Evolutionary conservation across 495 filamentous ascomycete species (phyloP), one percentile per base, ranked within the genome.

Genomic region (Penicillium paxilli): DNA sequence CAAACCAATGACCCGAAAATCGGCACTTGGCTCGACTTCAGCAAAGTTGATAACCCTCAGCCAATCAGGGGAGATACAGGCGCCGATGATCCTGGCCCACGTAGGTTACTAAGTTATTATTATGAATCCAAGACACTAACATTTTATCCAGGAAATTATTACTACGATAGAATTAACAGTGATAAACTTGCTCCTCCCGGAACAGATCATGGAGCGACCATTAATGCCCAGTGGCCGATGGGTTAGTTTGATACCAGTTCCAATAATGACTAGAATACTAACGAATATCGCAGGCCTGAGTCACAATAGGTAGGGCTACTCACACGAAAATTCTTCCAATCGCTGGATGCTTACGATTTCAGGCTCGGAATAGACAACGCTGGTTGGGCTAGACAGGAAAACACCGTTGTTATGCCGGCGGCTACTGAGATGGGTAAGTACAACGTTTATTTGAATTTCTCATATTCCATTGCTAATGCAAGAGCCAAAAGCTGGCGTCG

Each of bases 351-450:
- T 67, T 30, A 64, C 40, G 9, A 19, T 3, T n/a, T 5, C 17
- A 75, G 73, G 22, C 68, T 83, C 14, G 87, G 86, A 21, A 69
- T 77, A 2, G 71, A 78, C 21, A 69, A 68, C 41, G 76, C 84
- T 6, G 88, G 88, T 1, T 92, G 84, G 85, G 84, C 87, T 19
- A 72, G 88, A 7, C 85, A 90, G 62, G 78, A 90, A 65, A 87
- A 88, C 51, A 65, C 72, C 2, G 69, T 75, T 9, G 80, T 87
- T 16, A 75, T 91, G 55, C 87, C 88, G 1, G 75, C 71, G 25
- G 85, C 86, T 12, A 84, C 70, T 8, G 77, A 76, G 47, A 87
- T 92, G 83, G 35, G 35, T 38, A 5, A 38, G 35, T 3, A 35
- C 32, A 16, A 38, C n/a, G n/a, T 19, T 19, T 19, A 2, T 38